These are phyloP conservation scores for Saccharomyces hybrid DNA, from an alignment of 1,139 yeast genomes.

Conservation along the genomic window DNA sequence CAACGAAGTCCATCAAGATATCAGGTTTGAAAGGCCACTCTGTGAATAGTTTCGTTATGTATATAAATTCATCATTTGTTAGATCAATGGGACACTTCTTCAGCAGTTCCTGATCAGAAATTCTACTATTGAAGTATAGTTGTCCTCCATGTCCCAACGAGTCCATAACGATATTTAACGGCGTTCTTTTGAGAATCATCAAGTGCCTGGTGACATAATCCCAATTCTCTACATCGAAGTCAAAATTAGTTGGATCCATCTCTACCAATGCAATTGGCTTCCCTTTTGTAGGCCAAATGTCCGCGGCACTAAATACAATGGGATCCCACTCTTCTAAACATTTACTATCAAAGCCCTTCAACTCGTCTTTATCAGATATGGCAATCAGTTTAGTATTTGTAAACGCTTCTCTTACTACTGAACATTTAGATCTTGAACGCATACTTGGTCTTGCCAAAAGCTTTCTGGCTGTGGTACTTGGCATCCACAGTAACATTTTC, in stretches of 20 bases:
- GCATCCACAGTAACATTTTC: slow-evolving; percentile 57
- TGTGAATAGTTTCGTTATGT: slow-evolving; percentile 46
- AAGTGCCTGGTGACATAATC: slow-evolving; percentile 64
- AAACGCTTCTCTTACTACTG: slow-evolving; percentile 54
- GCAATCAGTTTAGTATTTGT: slow-evolving; percentile 50
- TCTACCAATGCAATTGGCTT: slow-evolving; percentile 42
- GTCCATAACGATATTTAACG: slow-evolving; percentile 43
- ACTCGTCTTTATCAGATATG: slow-evolving; percentile 30
- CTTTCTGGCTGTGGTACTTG: slow-evolving; percentile 53
- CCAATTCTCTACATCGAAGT: slow-evolving; percentile 46
- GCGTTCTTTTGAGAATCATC: slow-evolving; percentile 46
- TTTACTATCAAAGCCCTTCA: slow-evolving; percentile 14
- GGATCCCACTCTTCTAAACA: slow-evolving; percentile 23
- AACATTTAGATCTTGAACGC: slow-evolving; percentile 45
- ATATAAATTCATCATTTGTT: slow-evolving; percentile 45
- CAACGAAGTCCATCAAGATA: slow-evolving; percentile 27
- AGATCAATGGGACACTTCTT: slow-evolving; percentile 44
- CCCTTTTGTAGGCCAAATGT: slow-evolving; percentile 12
- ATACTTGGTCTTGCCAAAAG: slow-evolving; percentile 46
- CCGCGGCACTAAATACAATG: slow-evolving; percentile 17
- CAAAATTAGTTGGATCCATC: slow-evolving; percentile 43
- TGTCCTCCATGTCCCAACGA: slow-evolving; percentile 81
- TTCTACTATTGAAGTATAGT: slow-evolving; percentile 43
- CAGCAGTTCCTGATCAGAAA: slow-evolving; percentile 36
- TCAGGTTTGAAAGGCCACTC: slow-evolving; percentile 88